Conservation (phyloP, 345 rosid species). For the Boechera stricta region DNA sequence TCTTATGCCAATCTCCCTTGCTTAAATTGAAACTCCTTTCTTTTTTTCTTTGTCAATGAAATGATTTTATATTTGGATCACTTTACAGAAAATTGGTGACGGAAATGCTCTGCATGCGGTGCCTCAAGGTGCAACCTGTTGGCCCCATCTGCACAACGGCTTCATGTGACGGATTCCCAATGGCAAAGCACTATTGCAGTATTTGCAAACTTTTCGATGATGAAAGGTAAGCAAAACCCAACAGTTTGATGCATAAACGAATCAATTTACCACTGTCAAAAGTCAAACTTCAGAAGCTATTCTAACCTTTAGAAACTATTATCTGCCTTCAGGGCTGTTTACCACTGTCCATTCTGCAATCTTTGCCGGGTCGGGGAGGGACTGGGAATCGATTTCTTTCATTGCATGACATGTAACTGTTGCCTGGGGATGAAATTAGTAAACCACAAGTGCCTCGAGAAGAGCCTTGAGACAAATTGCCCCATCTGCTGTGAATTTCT, state of each 20-base stretch:
- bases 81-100: conserved; percentile 69
- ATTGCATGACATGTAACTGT: conserved; percentile 97
- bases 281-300: conserved; percentile 21
- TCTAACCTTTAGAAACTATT: conserved; percentile 20
- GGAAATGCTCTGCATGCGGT: conserved; percentile 91
- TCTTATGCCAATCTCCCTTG: conserved; percentile 3
- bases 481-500: conserved; percentile 91
- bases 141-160: conserved; percentile 72
- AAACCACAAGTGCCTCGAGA: conserved; percentile 89
- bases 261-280: neutral
- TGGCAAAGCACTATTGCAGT: conserved; percentile 85
- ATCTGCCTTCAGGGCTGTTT: conserved; percentile 61
- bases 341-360: conserved; percentile 94
- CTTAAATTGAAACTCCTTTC: conserved; percentile 3
- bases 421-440: conserved; percentile 75
- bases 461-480: conserved; percentile 84
- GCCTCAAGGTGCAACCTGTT: conserved; percentile 79
- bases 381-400: conserved; percentile 86
- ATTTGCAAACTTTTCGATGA: conserved; percentile 96
- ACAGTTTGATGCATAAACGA: conserved; percentile 7
- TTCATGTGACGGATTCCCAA: conserved; percentile 70
- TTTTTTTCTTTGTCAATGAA: neutral
- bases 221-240: conserved; percentile 62
- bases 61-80: conserved; percentile 20
- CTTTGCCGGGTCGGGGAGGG: conserved; percentile 92